Percentiles rank a stretch among this genome's conserved stretches.
Conservation (phyloP, 192 early-diverging fungal genomes). For the Neocallimastix lanati region DNA sequence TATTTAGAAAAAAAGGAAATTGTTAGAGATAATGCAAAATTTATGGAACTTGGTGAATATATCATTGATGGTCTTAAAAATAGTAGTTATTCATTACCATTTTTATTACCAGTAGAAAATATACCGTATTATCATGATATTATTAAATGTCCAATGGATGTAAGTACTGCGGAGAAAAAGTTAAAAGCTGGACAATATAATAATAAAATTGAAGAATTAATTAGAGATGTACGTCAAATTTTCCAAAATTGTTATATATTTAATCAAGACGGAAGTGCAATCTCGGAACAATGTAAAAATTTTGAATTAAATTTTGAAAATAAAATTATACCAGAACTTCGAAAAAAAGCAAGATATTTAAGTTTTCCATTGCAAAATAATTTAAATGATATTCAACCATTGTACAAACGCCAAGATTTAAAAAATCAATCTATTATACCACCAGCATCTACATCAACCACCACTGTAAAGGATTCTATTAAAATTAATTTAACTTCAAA, state of each 20-base stretch:
- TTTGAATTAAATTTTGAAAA: neutral
- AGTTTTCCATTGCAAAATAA: neutral
- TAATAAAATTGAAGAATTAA: slow-evolving; percentile 20
- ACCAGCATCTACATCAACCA: neutral
- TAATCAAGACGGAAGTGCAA: neutral
- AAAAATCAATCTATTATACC: neutral
- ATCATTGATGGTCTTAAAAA: slow-evolving; percentile 16
- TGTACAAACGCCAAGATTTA: neutral
- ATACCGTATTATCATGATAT: slow-evolving; percentile 41
- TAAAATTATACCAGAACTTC: neutral
- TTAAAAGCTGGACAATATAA: slow-evolving; percentile 23
- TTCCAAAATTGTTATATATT: slow-evolving; percentile 9
- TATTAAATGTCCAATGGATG: slow-evolving; percentile 56
- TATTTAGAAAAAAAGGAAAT: neutral
- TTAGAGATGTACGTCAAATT: slow-evolving; percentile 37
- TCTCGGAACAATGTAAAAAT: neutral
- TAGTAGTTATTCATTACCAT: slow-evolving; percentile 25
- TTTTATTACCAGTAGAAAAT: slow-evolving; percentile 45
- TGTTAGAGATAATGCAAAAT: neutral
- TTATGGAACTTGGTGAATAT: slow-evolving; percentile 2
- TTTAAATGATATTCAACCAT: neutral
- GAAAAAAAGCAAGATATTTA: neutral
- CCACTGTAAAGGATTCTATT: neutral
- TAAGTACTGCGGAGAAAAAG: slow-evolving; percentile 39
- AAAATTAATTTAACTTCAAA: neutral